Evolutionary conservation across 306 rosid genomes (phyloP).

Genomic region (Glycine latifolia): DNA sequence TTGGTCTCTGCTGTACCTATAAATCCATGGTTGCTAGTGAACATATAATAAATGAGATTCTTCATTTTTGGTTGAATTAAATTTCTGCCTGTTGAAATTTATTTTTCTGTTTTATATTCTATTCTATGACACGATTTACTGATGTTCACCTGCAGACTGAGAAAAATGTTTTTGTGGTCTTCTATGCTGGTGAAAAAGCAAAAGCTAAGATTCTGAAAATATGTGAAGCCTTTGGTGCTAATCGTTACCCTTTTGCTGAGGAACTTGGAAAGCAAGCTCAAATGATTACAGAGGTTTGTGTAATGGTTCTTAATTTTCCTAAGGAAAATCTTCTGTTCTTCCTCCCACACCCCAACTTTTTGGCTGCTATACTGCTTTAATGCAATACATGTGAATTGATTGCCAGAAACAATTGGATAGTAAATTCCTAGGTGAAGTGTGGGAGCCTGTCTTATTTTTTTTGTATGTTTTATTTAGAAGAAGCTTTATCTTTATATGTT

Average conservation of each 20-base stretch:
- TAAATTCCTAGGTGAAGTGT: not conserved
- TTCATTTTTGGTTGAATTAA: constrained; percentile 12
- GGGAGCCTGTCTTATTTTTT: constrained; percentile 9
- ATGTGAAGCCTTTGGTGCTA: constrained; percentile 97
- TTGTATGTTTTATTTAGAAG: constrained; percentile 40
- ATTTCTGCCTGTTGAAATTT: constrained; percentile 11
- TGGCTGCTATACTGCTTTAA: not conserved
- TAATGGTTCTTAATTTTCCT: constrained; percentile 38
- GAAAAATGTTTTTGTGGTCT: constrained; percentile 92
- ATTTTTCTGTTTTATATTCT: constrained; percentile 29
- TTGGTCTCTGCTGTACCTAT: constrained; percentile 10
- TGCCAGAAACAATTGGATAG: constrained; percentile 6
- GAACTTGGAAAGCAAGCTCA: constrained; percentile 61
- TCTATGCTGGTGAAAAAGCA: constrained; percentile 90
- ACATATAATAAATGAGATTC: constrained; percentile 1
- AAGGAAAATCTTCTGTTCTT: constrained; percentile 24
- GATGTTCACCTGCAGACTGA: constrained; percentile 68
- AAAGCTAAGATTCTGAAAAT: constrained; percentile 91
- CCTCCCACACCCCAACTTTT: not conserved
- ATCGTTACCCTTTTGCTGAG: constrained; percentile 93
- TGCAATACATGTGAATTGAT: constrained; percentile 14
- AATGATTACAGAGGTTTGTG: constrained; percentile 60
- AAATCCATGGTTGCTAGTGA: constrained; percentile 31
- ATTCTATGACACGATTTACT: constrained; percentile 32
- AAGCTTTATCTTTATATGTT: constrained; percentile 30